Base-by-base conservation (phyloP, 371 early-diverging fungal species). In the Phascolomyces articulosus region DNA sequence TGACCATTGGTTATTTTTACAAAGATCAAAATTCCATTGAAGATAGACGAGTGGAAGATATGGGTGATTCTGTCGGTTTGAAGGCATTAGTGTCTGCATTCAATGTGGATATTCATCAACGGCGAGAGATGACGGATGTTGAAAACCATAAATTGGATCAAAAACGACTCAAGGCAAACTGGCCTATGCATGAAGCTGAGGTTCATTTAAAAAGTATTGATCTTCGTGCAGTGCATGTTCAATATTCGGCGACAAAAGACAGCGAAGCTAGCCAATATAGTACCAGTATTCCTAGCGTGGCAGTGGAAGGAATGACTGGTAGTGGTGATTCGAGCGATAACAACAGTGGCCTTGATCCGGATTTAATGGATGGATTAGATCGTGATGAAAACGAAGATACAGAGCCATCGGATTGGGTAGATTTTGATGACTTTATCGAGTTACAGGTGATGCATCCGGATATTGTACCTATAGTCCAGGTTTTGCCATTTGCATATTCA, bases 401-500 rank as follows among this genome's bases (percentile, higher is more conserved):
- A n/a, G 82, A 78, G 10, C 64, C 75, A 21, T 66, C 75, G 2
- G 76, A 75, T 27, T 83, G 84, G 84, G 61, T 79, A 1, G 83
- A 85, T 69, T 55, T 68, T 29, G 80, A 84, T 48, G 83, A 85
- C 58, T 84, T 73, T 71, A 68, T 82, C 9, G 84, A 78, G 56
- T 55, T 81, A 24, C 63, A 68, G 28, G 60, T 40, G 16, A 24
- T 41, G 24, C 18, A 11, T 9, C 81, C 80, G 2, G 49, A 58
- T 15, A 31, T 63, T 6, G 21, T 65, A 13, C 80, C 80, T 3
- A 60, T 47, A 1, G 73, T 88, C 2, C 76, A 75, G 55, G 84
- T 87, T 16, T 64, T 86, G 0, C 87, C 91, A 0, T 87, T 90
- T 67, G 77, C 83, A 0, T 89, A 84, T 75, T 68, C 83, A 0